Percentiles rank a stretch among this genome's conserved stretches.
phyloP scores from a whole-genome alignment of 2,329 filamentous ascomycete genomes.

The Neonectria faginata region DNA sequence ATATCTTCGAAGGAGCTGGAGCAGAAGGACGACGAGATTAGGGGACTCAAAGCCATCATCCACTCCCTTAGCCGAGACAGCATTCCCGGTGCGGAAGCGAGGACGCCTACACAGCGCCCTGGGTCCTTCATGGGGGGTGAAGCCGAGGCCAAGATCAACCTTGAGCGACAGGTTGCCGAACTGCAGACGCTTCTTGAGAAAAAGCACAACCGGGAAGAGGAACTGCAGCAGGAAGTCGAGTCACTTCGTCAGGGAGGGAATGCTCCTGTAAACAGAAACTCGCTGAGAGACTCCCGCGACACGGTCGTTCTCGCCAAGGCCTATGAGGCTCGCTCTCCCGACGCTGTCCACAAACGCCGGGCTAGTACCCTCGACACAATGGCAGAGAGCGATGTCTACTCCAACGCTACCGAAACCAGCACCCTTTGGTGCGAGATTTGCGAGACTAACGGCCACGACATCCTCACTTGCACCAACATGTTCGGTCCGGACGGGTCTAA shows the following conservation, averaged over 20 bases:
- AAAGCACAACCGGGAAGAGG: constrained; percentile 81
- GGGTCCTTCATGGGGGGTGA: constrained; percentile 52
- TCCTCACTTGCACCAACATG: constrained; percentile 93
- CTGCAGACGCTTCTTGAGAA: constrained; percentile 78
- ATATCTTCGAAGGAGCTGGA: constrained; percentile 80
- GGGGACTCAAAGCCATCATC: constrained; percentile 96
- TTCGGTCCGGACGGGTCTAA: constrained; percentile 66
- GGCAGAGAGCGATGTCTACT: constrained; percentile 77
- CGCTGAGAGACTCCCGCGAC: constrained; percentile 73
- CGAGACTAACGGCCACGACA: constrained; percentile 91
- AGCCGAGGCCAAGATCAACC: constrained; percentile 58
- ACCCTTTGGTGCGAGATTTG: constrained; percentile 95
- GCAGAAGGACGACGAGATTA: constrained; percentile 96
- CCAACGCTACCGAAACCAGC: constrained; percentile 77
- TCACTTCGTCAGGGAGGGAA: constrained; percentile 61
- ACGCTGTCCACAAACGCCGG: constrained; percentile 54
- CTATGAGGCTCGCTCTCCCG: constrained; percentile 60
- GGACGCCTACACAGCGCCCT: constrained; percentile 44
- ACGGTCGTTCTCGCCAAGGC: constrained; percentile 70
- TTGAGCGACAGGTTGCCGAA: constrained; percentile 85
- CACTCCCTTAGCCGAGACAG: constrained; percentile 90
- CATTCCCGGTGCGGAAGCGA: constrained; percentile 56
- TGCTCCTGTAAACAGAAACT: constrained; percentile 64
- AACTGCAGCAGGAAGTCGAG: constrained; percentile 86
- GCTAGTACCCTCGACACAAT: constrained; percentile 72